phyloP scores from a whole-genome alignment of 768 basidiomycete species.

The Tubosaeta sp. region DNA sequence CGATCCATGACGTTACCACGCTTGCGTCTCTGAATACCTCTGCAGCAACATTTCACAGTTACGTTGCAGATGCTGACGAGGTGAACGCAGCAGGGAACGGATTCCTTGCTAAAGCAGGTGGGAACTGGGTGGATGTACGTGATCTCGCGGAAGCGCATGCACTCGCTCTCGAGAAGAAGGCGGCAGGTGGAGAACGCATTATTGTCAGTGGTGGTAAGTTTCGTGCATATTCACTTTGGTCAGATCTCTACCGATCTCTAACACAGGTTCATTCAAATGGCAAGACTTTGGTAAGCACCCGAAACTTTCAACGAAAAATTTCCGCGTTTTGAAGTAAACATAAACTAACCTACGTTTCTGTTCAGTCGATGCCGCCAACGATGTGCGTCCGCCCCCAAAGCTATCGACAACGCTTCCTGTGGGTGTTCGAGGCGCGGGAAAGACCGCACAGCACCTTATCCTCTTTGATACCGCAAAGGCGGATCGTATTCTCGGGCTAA shows the following conservation, averaged over 20 bases:
- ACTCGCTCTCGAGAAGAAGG: conserved; percentile 45
- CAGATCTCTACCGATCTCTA: not conserved
- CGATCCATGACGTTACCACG: conserved; percentile 33
- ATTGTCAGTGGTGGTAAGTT: conserved; percentile 39
- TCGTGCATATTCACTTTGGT: not conserved
- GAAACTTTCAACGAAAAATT: not conserved
- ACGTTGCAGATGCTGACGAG: conserved; percentile 24
- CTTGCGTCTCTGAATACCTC: conserved; percentile 40
- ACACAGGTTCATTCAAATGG: conserved; percentile 27
- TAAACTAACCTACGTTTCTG: not conserved
- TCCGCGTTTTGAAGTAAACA: not conserved
- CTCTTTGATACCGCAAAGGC: conserved; percentile 37
- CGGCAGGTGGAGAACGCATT: conserved; percentile 55
- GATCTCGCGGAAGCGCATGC: conserved; percentile 54
- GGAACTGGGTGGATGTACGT: conserved; percentile 48
- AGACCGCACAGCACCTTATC: conserved; percentile 23
- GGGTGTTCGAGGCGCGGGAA: conserved; percentile 33
- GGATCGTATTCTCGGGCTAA: conserved; percentile 37
- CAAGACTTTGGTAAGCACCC: conserved; percentile 27
- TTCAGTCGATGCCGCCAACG: conserved; percentile 37
- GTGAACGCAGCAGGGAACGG: conserved; percentile 22
- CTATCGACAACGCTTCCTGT: conserved; percentile 27
- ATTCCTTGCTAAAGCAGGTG: conserved; percentile 20
- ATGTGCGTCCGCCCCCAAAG: conserved; percentile 29
- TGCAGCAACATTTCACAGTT: conserved; percentile 30